Percentiles rank a stretch among this genome's conserved stretches.
These are phyloP conservation scores for Tephrocybe rancida DNA, from an alignment of 768 basidiomycete species.

Conservation along the genomic window DNA sequence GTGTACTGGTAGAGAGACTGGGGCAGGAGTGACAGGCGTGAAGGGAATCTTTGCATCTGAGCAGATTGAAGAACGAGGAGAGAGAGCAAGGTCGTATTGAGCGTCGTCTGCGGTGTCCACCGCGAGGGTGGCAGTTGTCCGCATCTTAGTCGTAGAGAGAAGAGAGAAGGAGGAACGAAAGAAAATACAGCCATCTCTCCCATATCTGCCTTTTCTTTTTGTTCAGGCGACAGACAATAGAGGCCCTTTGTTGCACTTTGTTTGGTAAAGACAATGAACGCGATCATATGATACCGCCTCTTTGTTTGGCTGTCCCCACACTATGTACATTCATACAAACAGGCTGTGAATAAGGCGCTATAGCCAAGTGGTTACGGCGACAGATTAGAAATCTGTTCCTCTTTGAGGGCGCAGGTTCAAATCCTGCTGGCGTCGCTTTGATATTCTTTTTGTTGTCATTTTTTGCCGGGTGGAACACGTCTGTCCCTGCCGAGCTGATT, in stretches of 20 bases:
- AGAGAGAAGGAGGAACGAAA: constrained; percentile 11
- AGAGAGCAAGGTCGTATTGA: constrained; percentile 16
- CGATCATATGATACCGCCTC: constrained; percentile 10
- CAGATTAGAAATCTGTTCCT: constrained; percentile 78
- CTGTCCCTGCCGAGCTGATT: constrained; percentile 21
- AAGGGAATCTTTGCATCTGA: constrained; percentile 16
- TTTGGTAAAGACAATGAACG: constrained; percentile 7
- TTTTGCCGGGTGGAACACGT: neutral
- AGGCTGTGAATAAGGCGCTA: constrained; percentile 50
- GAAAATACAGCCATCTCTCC: neutral
- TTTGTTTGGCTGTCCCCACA: too few species aligned
- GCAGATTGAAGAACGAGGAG: constrained; percentile 18
- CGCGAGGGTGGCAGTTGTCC: constrained; percentile 16
- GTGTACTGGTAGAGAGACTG: neutral
- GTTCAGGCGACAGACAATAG: constrained; percentile 9
- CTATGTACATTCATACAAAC: neutral
- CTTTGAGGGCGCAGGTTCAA: constrained; percentile 73
- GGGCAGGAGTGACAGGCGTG: constrained; percentile 1
- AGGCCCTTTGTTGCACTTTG: neutral
- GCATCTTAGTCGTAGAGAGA: constrained; percentile 20
- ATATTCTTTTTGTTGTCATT: constrained; percentile 16
- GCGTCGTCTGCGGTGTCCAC: constrained; percentile 18
- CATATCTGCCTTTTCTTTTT: constrained; percentile 6
- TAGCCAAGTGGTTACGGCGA: constrained; percentile 83
- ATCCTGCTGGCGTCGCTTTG: constrained; percentile 62